Base-by-base conservation (phyloP, 371 early-diverging fungal genomes). In the Mortierella sp. region DNA sequence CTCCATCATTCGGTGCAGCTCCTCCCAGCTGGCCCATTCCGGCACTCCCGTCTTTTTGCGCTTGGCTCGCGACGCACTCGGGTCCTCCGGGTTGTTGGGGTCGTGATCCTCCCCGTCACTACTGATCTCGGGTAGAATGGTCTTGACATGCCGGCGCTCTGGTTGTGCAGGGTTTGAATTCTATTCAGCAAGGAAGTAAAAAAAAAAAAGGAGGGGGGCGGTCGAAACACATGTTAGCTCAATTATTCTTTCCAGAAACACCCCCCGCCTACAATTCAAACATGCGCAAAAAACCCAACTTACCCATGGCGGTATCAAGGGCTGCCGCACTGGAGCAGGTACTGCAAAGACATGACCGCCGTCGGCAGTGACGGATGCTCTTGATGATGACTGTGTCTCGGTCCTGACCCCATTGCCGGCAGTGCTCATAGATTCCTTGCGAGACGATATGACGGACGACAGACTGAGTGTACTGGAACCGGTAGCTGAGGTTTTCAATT, bases 121-220 rank as follows among this genome's bases (percentile, higher is more conserved):
- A 2, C 8, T n/a, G 50, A 85, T 85, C 9, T 81, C 81, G 11
- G 85, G 85, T 26, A 85, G 76, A 51, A 71, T 57, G 0, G 83
- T 82, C 67, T 64, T 72, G 34, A 71, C 71, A n/a, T 61, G 83
- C 2, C 44, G 9, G 14, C 71, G 48, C 19, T 40, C 72, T 1
- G 70, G 37, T 40, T 61, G 69, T 13, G 11, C 69, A 43, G 44
- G 53, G 28, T 43, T 74, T 28, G 50, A 54, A 9, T 61, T n/a
- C 78, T 75, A 73, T 21, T 16, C 19, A 61, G 59, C 46, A 59
- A n/a, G n/a, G n/a, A n/a, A n/a, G n/a, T n/a, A n/a, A n/a, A n/a
- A n/a, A n/a, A n/a, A n/a, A n/a, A n/a, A n/a, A n/a, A n/a, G 19
- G 8, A 6, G 31, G 19, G 19, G 34, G 10, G 50, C 16, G 16